Evolutionary conservation across 352 stramenopile genomes (phyloP), one percentile per base, ranked within the genome.

Genomic region (Phytopythium aichiense): DNA sequence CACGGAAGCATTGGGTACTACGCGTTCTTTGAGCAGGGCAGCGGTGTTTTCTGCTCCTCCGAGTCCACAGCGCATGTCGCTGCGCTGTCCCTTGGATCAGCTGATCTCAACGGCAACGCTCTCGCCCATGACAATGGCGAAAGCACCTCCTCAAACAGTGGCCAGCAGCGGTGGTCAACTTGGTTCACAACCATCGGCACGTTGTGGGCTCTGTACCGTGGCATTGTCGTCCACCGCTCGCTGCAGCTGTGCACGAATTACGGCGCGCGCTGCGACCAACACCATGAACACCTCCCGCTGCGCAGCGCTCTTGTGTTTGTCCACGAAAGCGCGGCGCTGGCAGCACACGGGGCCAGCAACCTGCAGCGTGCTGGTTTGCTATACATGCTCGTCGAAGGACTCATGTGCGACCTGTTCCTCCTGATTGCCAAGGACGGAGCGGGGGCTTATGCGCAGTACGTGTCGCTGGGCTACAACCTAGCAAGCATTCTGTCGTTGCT

Each of bases 381-480:
- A 16, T 77, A 77, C 42, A 30, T 74, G 28, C 43, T 75, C 8
- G 48, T 77, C 22, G 67, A 77, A 65, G 65, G 67, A 0, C 50
- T 77, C 7, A 77, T 77, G 71, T 38, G 53, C 20, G 71, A 77
- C 30, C 30, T 77, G 5, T 75, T 75, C 22, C 28, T 77, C 25
- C 45, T 77, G 28, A 73, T 75, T 22, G 67, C 71, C 30, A 61
- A 75, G 38, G 67, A 72, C 35, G 67, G 71, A 7, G n/a, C 67
- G 23, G 51, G 60, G 20, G 64, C 64, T 1, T 58, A 56, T 2
- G 43, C 68, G 40, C 71, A 75, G 61, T 77, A 75, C n/a, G 69
- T 73, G 49, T 77, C 71, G 12, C 38, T 75, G 18, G 59, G 71
- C 48, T 77, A 77, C 55, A 77, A 77, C 25, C 49, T 77, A 8